Evolutionary conservation across 345 rosid genomes (phyloP).

Genomic region (Pistacia integerrima): DNA sequence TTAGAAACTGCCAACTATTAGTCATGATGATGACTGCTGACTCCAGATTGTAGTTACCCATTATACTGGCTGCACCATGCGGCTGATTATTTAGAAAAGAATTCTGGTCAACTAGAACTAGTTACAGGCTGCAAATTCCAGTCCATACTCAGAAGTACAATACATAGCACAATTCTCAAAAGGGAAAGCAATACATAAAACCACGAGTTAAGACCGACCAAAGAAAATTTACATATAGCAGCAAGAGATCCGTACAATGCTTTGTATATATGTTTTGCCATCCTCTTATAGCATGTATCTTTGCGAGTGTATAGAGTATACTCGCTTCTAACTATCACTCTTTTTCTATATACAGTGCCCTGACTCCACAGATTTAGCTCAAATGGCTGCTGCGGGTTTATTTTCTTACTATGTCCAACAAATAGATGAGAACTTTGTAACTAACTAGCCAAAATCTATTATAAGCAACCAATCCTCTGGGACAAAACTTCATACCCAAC

Average conservation of each 20-base stretch:
- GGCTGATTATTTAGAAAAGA: background rate
- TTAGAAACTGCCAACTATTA: too few species aligned
- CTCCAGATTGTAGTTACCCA: too few species aligned
- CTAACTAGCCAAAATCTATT: constrained; percentile 24
- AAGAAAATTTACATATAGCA: background rate
- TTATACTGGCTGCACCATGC: too few species aligned
- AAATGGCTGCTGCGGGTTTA: constrained; percentile 46
- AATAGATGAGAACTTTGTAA: constrained; percentile 30
- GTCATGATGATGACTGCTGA: too few species aligned
- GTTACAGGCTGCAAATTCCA: background rate
- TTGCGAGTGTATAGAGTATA: constrained; percentile 44
- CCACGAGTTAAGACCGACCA: background rate
- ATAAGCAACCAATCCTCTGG: constrained; percentile 19
- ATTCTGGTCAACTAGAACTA: background rate
- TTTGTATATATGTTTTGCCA: constrained; percentile 19
- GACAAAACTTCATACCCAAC: constrained; percentile 65
- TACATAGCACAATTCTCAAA: background rate
- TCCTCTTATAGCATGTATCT: constrained; percentile 25
- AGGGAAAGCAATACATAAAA: background rate
- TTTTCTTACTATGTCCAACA: constrained; percentile 32
- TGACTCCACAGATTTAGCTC: constrained; percentile 37
- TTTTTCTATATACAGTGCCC: constrained; percentile 61
- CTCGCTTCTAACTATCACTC: constrained; percentile 31
- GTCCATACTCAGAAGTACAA: background rate
- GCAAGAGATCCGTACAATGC: constrained; percentile 2